Evolutionary conservation across 768 basidiomycete species (phyloP), one percentile per base, ranked within the genome.

Genomic region (Omphalotus guepiniiformis): DNA sequence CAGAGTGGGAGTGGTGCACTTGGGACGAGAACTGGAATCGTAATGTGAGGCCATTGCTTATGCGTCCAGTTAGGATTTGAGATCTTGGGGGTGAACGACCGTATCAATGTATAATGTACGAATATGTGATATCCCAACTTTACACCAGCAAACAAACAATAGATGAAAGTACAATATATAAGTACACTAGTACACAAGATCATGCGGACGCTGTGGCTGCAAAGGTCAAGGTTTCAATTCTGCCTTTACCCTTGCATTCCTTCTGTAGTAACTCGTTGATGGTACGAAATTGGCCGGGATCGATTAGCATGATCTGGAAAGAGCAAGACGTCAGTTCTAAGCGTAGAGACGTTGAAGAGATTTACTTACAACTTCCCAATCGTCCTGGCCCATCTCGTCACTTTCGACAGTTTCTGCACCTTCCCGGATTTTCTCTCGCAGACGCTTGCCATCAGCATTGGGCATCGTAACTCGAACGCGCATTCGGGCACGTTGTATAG

Each of bases 401-500:
- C 79, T 80, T 66, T 99, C 96, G 21, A 96, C 76, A 53, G 79
- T 88, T 56, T 93, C 89, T 2, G 85, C 85, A 35, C 80, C 71
- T 55, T 82, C 81, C 18, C 85, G 53, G 3, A 99, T 68, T 65
- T 82, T 80, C 43, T 85, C 81, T 47, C 82, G 79, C 19, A 96
- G 65, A 23, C 75, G 70, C 55, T 85, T 82, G 18, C 76, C 83
- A 46, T 92, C 87, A 5, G 60, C 63, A 4, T 64, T 63, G 1
- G 93, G 87, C 63, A 97, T 76, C 3, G 80, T 76, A 16, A 98
- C 76, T 27, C 90, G 80, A 4, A 99, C 78, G 13, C 93, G 80
- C 96, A 99, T 98, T 42, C 88, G 76, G 5, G 94, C 90, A 37
- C 94, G 79, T 58, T 95, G 87, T 50, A 99, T 95, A 1, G 93